phyloP scores from a whole-genome alignment of 768 basidiomycete species.

The Cystoderma amianthinum region DNA sequence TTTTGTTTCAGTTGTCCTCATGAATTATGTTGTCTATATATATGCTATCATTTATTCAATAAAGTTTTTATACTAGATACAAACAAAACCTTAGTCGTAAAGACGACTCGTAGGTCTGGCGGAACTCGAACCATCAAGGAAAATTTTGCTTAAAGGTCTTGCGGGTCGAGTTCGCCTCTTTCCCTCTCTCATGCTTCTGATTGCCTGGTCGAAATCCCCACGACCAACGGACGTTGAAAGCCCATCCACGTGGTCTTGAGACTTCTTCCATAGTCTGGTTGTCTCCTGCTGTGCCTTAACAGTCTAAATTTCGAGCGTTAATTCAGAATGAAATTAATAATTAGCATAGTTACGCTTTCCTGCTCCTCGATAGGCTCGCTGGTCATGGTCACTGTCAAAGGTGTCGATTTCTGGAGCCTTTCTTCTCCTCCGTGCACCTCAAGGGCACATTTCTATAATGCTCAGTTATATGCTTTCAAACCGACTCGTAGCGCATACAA shows the following conservation, averaged over 20 bases:
- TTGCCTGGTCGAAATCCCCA: constrained; percentile 80
- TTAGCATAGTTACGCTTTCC: constrained; percentile 13
- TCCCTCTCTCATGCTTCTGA: constrained; percentile 72
- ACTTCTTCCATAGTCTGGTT: constrained; percentile 19
- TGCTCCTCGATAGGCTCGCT: constrained; percentile 12
- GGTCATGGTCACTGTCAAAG: constrained; percentile 12
- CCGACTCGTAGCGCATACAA: not conserved
- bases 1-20: no score
- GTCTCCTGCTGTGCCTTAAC: constrained; percentile 26
- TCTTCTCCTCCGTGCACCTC: constrained; percentile 52
- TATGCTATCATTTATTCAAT: no score
- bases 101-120: constrained; percentile 22
- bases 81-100: constrained; percentile 13
- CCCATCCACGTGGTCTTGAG: constrained; percentile 34
- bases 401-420: constrained; percentile 17
- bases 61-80: constrained; percentile 5
- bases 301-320: constrained; percentile 24
- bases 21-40: no score
- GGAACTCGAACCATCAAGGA: constrained; percentile 51
- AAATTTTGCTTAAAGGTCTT: constrained; percentile 73
- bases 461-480: not conserved
- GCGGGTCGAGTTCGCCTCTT: constrained; percentile 41
- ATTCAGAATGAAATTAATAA: constrained; percentile 4
- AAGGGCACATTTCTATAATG: constrained; percentile 60
- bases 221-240: constrained; percentile 54